phyloP scores from a whole-genome alignment of 2,329 filamentous ascomycete genomes.

The Xylogone sp. region DNA sequence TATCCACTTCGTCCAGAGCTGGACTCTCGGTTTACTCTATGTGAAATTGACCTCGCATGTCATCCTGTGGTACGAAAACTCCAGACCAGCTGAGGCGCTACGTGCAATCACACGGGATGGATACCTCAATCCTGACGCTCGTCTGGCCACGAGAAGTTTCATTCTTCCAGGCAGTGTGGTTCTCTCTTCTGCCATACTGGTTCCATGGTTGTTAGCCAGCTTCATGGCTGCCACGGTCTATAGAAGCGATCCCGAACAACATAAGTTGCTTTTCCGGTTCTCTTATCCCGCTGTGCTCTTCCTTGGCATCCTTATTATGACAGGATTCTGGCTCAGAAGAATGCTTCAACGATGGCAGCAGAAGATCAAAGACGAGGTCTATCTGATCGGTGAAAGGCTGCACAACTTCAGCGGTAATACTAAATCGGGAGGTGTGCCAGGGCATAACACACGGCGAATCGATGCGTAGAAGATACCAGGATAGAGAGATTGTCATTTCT shows the following conservation, averaged over 20 bases:
- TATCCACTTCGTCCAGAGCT: conserved; percentile 85
- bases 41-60: conserved; percentile 73
- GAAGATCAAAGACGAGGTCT: conserved; percentile 88
- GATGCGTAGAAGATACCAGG: neutral
- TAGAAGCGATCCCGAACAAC: conserved; percentile 26
- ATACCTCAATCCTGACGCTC: conserved; percentile 74
- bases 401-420: conserved; percentile 81
- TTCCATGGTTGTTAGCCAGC: conserved; percentile 60
- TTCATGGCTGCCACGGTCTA: conserved; percentile 39
- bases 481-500: neutral
- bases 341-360: conserved; percentile 74
- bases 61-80: conserved; percentile 63
- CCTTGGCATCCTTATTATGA: conserved; percentile 37
- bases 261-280: conserved; percentile 49
- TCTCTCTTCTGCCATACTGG: conserved; percentile 57
- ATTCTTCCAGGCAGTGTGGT: conserved; percentile 69
- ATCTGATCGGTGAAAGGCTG: conserved; percentile 87
- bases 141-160: conserved; percentile 79
- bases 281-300: conserved; percentile 64
- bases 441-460: neutral
- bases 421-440: conserved; percentile 8
- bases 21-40: conserved; percentile 90
- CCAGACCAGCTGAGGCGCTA: conserved; percentile 70
- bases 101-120: conserved; percentile 70
- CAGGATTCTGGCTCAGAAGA: conserved; percentile 49